Conservation (phyloP, 805 yeast species). For the Saccharomycopsis schoenii region DNA sequence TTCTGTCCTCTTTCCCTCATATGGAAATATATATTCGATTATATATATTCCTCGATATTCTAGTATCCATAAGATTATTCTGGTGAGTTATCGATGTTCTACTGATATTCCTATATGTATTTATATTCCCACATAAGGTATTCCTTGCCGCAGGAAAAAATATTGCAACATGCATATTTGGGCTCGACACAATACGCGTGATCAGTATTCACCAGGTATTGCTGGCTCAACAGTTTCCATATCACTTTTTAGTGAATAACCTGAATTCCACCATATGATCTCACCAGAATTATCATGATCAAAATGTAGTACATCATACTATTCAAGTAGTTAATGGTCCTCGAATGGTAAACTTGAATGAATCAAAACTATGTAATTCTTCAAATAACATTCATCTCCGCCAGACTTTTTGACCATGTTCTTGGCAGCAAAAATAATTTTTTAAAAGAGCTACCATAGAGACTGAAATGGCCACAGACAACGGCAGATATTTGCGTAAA, state of each 20-base stretch:
- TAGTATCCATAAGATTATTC: no score
- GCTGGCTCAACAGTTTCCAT: constrained; percentile 23
- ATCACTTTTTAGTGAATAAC: constrained; percentile 65
- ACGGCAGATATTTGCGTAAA: constrained; percentile 33
- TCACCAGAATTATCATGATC: constrained; percentile 64
- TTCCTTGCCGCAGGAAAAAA: no score
- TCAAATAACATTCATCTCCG: constrained; percentile 29
- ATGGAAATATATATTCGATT: no score
- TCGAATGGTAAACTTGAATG: constrained; percentile 47
- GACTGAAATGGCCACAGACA: constrained; percentile 65
- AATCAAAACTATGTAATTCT: constrained; percentile 57
- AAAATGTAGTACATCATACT: constrained; percentile 76
- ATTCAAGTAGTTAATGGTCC: constrained; percentile 56
- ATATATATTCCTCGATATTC: no score
- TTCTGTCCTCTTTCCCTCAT: constrained; percentile 18
- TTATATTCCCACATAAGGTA: no score
- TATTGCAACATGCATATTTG: no score
- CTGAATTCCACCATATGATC: constrained; percentile 89
- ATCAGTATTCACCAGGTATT: no score
- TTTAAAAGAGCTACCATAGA: constrained; percentile 67
- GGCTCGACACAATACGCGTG: no score
- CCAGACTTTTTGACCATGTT: constrained; percentile 34
- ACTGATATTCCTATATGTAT: no score
- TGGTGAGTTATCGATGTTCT: no score
- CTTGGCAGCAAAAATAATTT: constrained; percentile 40